Base-by-base conservation (phyloP, 1,284 basidiomycete genomes). In the Kalmanozyma brasiliensis region DNA sequence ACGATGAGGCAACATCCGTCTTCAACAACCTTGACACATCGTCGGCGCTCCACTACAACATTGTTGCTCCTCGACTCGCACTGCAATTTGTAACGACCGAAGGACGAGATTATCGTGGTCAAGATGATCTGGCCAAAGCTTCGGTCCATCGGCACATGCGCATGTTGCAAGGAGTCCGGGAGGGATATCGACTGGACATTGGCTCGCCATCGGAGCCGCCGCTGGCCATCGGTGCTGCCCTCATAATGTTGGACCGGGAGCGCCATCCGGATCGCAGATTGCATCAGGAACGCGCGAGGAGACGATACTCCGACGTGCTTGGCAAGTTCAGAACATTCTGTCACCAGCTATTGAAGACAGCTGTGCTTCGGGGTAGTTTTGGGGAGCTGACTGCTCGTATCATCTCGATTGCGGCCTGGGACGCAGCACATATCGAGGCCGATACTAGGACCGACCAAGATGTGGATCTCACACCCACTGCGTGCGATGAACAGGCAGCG, bases 141-240 rank as follows among this genome's bases (percentile, higher is more conserved):
- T 32, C 42, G 14, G 20, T 44, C 30, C 30, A 44, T 22, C 16
- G 30, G 20, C 42, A 44, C 14, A 53, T 53, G 52, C 34, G 52
- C 17, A 34, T 53, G 8, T 16, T 49, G 14, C 8, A 14, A 10
- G n/a, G 26, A 3, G 30, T 49, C 4, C 24, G 13, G 1, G 33
- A 37, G 17, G 17, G 20, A 3, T n/a, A 3, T 11, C 17, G 29
- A 8, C 9, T 46, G 17, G 6, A 11, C 17, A 36, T 45, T 17
- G 3, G 8, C 8, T 17, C 49, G 8, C 41, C 42, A 13, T 53
- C 51, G 3, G 51, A 53, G 17, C 51, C 51, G 2, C 29, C 38
- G n/a, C 33, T 53, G 17, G 51, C 51, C 16, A 38, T 53, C 24
- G 51, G 42, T 14, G 51, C 51, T 13, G 11, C 29, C n/a, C 20